These are phyloP conservation scores for Lodderomyces parapsilosis DNA, from an alignment of 1,139 yeast species.

Conservation along the genomic window DNA sequence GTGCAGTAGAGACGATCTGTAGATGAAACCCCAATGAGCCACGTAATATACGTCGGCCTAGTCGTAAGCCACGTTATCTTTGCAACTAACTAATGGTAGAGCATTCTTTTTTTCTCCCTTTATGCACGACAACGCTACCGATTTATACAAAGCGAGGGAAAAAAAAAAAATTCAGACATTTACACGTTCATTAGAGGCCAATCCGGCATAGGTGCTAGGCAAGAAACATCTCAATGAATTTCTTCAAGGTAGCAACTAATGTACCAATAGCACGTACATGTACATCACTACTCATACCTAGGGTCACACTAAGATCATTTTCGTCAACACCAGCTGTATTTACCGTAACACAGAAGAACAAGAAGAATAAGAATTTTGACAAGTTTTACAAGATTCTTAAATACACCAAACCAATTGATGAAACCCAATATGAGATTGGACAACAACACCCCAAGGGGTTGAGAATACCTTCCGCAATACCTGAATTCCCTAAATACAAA, in stretches of 20 bases:
- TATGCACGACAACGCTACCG: too few relatives aligned
- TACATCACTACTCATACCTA: not conserved
- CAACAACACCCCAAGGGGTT: constrained; percentile 29
- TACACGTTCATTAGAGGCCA: not conserved
- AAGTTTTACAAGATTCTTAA: constrained; percentile 41
- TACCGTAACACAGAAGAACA: not conserved
- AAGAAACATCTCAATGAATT: not conserved
- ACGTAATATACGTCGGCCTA: too few relatives aligned
- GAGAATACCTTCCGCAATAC: constrained; percentile 47
- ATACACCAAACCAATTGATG: constrained; percentile 39
- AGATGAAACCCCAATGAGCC: too few relatives aligned
- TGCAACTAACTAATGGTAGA: too few relatives aligned
- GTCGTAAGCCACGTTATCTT: too few relatives aligned
- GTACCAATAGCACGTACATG: constrained; percentile 1
- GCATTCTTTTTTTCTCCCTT: too few relatives aligned
- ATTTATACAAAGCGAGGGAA: too few relatives aligned
- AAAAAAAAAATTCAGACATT: not conserved
- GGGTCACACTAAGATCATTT: not conserved
- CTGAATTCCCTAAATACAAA: constrained; percentile 72
- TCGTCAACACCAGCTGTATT: not conserved
- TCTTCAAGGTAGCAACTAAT: not conserved
- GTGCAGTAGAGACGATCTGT: too few relatives aligned
- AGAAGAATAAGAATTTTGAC: constrained; percentile 15
- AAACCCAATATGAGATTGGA: constrained; percentile 37
- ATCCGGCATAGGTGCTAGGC: not conserved